These are phyloP conservation scores for Pelagophyceae sp. DNA, from an alignment of 352 stramenopile species.

Conservation along the genomic window DNA sequence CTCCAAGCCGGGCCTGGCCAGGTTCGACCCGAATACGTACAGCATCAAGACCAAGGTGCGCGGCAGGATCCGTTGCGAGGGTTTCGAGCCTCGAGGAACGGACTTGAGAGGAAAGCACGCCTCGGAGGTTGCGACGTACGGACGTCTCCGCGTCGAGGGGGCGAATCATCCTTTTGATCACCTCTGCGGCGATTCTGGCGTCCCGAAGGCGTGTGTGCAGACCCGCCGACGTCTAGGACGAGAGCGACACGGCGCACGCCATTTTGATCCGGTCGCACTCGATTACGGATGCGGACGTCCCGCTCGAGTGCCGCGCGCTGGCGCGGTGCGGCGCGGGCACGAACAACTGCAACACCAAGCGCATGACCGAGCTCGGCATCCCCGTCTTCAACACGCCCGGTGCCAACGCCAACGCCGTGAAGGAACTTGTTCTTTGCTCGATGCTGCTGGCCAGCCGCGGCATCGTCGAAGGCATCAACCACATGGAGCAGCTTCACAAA, in stretches of 20 bases:
- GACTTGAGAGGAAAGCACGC: too few species aligned
- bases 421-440: constrained; percentile 84
- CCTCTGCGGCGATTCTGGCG: neutral
- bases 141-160: neutral
- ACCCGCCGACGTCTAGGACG: neutral
- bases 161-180: too few species aligned
- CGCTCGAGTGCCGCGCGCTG: constrained; percentile 39
- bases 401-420: constrained; percentile 85
- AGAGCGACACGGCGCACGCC: neutral
- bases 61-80: too few species aligned
- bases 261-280: constrained; percentile 42
- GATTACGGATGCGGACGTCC: constrained; percentile 42
- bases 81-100: too few species aligned
- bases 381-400: constrained; percentile 91
- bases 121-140: too few species aligned
- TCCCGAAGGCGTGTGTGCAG: neutral
- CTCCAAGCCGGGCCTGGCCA: constrained; percentile 44
- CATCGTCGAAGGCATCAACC: constrained; percentile 40
- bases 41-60: constrained; percentile 29
- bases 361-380: constrained; percentile 70
- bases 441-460: constrained; percentile 57
- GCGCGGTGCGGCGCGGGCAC: constrained; percentile 57
- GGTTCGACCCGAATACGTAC: constrained; percentile 46
- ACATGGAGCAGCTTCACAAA: neutral
- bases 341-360: constrained; percentile 56